A percentile compares a stretch with the other conserved stretches of the same genome.
Evolutionary conservation across 495 filamentous ascomycete species (phyloP).

Genomic region (Sordaria brevicollis): DNA sequence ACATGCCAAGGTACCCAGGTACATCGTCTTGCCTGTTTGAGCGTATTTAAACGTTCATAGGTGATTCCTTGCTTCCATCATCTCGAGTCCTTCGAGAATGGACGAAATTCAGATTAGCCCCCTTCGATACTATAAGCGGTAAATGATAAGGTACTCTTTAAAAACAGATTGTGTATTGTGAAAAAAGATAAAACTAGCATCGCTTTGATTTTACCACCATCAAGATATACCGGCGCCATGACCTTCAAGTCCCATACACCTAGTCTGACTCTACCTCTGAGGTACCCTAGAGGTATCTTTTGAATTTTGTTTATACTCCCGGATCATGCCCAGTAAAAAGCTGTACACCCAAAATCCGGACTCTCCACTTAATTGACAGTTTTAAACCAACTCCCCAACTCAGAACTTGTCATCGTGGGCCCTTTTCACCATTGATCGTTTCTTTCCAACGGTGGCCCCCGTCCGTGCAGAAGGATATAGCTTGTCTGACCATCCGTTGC

Average conservation of each 20-base stretch:
- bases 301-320: background rate
- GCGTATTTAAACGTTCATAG: no score
- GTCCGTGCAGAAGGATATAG: background rate
- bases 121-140: no score
- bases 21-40: no score
- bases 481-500: background rate
- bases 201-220: no score
- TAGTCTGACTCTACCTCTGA: background rate
- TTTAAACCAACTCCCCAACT: background rate
- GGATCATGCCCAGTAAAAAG: background rate
- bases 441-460: background rate
- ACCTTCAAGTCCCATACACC: no score
- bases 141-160: no score
- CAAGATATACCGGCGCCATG: background rate
- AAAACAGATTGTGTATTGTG: no score
- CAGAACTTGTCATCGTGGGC: background rate
- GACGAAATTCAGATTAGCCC: no score
- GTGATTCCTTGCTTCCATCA: no score
- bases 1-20: background rate
- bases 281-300: no score
- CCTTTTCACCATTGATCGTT: background rate
- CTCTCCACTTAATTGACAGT: background rate
- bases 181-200: no score
- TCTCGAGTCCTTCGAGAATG: no score
- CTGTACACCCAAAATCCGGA: background rate